Evolutionary conservation across 2,329 filamentous ascomycete genomes (phyloP).

Genomic region (Zymoseptoria pseudotritici): DNA sequence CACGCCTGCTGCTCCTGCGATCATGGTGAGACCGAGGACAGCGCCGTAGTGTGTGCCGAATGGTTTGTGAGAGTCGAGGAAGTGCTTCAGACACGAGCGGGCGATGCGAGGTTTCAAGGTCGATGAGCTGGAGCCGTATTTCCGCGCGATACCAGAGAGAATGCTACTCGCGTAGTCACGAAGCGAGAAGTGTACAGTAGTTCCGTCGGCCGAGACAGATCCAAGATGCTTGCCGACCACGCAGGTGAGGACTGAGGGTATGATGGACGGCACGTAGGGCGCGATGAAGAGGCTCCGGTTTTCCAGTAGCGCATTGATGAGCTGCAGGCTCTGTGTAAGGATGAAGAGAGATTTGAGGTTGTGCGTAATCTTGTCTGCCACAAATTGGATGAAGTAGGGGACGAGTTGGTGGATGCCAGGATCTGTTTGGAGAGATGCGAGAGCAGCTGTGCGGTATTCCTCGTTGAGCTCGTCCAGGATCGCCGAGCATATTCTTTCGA

Average conservation of each 20-base stretch:
- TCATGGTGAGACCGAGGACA: slow-evolving; percentile 67
- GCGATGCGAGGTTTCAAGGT: slow-evolving; percentile 82
- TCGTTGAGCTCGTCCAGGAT: slow-evolving; percentile 83
- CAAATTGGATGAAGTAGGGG: slow-evolving; percentile 93
- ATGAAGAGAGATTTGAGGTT: slow-evolving; percentile 84
- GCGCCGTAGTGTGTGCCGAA: slow-evolving; percentile 84
- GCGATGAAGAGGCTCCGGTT: slow-evolving; percentile 74
- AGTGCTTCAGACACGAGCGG: slow-evolving; percentile 85
- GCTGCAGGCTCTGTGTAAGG: slow-evolving; percentile 84
- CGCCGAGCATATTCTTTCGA: slow-evolving; percentile 86
- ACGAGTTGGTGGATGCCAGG: slow-evolving; percentile 91
- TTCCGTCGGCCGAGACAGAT: slow-evolving; percentile 39
- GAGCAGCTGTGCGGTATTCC: slow-evolving; percentile 75
- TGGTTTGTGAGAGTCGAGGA: slow-evolving; percentile 78
- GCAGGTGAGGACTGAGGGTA: slow-evolving; percentile 85
- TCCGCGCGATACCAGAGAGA: slow-evolving; percentile 68
- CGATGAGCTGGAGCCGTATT: slow-evolving; percentile 73
- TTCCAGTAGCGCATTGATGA: slow-evolving; percentile 73
- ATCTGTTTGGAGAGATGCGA: slow-evolving; percentile 79
- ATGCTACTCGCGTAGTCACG: slow-evolving; percentile 79
- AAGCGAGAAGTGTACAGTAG: slow-evolving; percentile 63
- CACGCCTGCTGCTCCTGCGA: slow-evolving; percentile 64
- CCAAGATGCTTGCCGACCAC: slow-evolving; percentile 78
- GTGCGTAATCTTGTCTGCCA: slow-evolving; percentile 93
- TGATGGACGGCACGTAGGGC: slow-evolving; percentile 61